phyloP scores from a whole-genome alignment of 345 rosid genomes.

The Moricandia moricandioides region DNA sequence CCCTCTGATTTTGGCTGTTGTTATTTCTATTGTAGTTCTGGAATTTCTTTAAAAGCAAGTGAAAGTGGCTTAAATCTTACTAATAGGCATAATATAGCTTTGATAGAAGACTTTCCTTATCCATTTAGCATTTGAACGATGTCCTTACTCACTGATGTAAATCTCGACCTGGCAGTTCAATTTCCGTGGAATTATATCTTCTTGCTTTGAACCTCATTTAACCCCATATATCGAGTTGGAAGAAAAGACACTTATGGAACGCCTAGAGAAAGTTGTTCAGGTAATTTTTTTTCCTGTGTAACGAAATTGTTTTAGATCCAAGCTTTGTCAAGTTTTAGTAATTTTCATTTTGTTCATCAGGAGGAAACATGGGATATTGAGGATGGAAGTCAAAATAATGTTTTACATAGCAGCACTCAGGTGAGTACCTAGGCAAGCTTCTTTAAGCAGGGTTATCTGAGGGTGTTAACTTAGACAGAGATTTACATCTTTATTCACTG shows the following conservation, averaged over 20 bases:
- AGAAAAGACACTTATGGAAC: constrained; percentile 97
- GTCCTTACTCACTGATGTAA: constrained; percentile 12
- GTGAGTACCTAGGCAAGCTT: constrained; percentile 40
- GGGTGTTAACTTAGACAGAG: constrained; percentile 13
- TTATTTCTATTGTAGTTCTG: constrained; percentile 14
- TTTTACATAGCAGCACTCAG: constrained; percentile 93
- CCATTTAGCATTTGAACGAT: constrained; percentile 13
- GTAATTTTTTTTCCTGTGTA: constrained; percentile 42
- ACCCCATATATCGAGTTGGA: constrained; percentile 82
- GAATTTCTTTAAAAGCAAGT: constrained; percentile 5
- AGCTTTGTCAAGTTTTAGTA: constrained; percentile 26
- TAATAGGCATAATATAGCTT: constrained; percentile 17
- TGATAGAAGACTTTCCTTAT: constrained; percentile 11
- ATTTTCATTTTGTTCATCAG: constrained; percentile 38
- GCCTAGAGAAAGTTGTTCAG: constrained; percentile 92
- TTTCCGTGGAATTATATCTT: constrained; percentile 94
- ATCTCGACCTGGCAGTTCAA: constrained; percentile 66
- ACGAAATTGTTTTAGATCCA: constrained; percentile 5
- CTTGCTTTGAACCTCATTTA: constrained; percentile 97
- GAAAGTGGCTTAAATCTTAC: neutral
- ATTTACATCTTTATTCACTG: neutral
- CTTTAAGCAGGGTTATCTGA: constrained; percentile 9
- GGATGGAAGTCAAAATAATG: constrained; percentile 93
- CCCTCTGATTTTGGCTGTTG: constrained; percentile 15
- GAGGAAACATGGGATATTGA: constrained; percentile 99